Evolutionary conservation across 371 early-diverging fungal species (phyloP), one percentile per base, ranked within the genome.

Genomic region (Rhizopus sp.): DNA sequence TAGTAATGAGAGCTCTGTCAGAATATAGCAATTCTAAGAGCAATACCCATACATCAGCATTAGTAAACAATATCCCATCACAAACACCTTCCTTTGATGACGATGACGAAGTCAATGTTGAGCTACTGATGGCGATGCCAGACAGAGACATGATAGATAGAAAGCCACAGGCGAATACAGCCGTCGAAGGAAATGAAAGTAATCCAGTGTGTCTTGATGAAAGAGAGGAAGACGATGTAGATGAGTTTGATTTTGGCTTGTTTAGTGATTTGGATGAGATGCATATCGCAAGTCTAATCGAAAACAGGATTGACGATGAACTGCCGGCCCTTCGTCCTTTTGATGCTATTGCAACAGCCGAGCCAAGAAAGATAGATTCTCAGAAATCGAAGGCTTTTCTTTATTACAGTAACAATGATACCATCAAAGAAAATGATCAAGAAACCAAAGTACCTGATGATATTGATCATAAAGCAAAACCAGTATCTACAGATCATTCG

Each of bases 271-370:
- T 52, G 8, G 47, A 41, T 45, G 61, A 61, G 5, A 50, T 41
- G 4, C 7, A 37, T 37, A 23, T 61, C 35, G 45, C 44, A 34
- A 54, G 42, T n/a, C 50, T 61, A 13, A 23, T 61, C 9, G 61
- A 61, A 37, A 61, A 61, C 29, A 54, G 55, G 13, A 17, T 53
- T 9, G 30, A 55, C 7, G 54, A 44, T 23, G 50, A 33, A 17
- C 29, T 12, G 30, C 10, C 15, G 7, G 6, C 8, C 10, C 13
- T n/a, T 53, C 30, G 0, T 42, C 53, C 3, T 41, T 53, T 15
- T 15, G 13, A 34, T 2, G 9, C 5, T 3, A 32, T 50, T 2
- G 13, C 37, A 5, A 49, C 15, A 1, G 8, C 50, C 4, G 3
- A 6, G 4, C 3, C 15, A 12, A 40, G 40, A 53, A 42, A 31